A percentile compares a stretch with the other conserved stretches of the same genome.
Conservation (phyloP, 768 basidiomycete species). For the Rossbeevera mucosa region DNA sequence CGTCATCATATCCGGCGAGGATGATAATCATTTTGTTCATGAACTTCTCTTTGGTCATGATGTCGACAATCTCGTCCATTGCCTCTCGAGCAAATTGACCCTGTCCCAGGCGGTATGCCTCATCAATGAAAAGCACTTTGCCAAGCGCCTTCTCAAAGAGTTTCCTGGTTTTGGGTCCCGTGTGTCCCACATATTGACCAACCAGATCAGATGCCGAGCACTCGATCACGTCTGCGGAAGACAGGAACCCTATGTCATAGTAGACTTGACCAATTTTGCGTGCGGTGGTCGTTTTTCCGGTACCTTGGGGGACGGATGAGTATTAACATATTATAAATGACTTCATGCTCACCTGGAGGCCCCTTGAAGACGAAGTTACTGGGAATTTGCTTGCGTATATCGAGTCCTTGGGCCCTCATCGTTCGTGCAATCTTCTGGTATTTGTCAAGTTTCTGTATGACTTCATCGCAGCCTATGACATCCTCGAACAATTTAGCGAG, state of each 20-base stretch:
- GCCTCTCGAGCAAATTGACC: slow-evolving; percentile 68
- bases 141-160: slow-evolving; percentile 63
- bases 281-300: slow-evolving; percentile 60
- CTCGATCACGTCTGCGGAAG: slow-evolving; percentile 52
- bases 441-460: slow-evolving; percentile 43
- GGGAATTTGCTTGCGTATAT: slow-evolving; percentile 51
- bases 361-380: slow-evolving; percentile 70
- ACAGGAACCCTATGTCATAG: slow-evolving; percentile 58
- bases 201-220: slow-evolving; percentile 69
- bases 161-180: slow-evolving; percentile 60
- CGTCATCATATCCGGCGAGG: slow-evolving; percentile 64
- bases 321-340: too few relatives aligned
- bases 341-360: slow-evolving; percentile 49
- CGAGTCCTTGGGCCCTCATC: slow-evolving; percentile 38
- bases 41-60: slow-evolving; percentile 56
- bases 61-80: slow-evolving; percentile 62
- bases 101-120: slow-evolving; percentile 60
- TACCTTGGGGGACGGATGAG: slow-evolving; percentile 36
- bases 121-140: slow-evolving; percentile 66
- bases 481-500: slow-evolving; percentile 57
- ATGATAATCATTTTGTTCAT: slow-evolving; percentile 59
- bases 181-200: slow-evolving; percentile 66
- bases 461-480: slow-evolving; percentile 54
- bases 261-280: slow-evolving; percentile 61
- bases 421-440: slow-evolving; percentile 49